phyloP scores from a whole-genome alignment of 768 basidiomycete genomes.

The Lactarius quietus region DNA sequence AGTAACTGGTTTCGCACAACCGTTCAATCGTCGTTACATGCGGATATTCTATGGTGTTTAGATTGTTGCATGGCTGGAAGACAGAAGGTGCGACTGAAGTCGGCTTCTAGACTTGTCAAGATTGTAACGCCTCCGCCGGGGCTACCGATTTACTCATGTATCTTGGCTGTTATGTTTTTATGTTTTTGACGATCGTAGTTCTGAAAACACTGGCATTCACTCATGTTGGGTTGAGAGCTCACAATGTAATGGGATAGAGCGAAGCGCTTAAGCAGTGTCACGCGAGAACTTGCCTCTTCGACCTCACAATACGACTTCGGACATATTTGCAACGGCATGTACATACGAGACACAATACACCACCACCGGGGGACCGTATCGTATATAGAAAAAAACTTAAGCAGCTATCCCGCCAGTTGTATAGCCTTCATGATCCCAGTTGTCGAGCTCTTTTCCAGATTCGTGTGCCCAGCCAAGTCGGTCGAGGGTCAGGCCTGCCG shows the following conservation, averaged over 20 bases:
- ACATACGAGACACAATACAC: background rate
- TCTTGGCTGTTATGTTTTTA: no score
- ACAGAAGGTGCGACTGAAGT: constrained; percentile 50
- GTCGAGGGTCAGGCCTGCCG: constrained; percentile 49
- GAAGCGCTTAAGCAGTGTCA: no score
- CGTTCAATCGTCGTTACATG: background rate
- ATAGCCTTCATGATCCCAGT: constrained; percentile 13
- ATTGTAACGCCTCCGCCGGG: no score
- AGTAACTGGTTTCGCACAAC: background rate
- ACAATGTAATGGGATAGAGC: no score
- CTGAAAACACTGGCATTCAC: no score
- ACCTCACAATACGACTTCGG: background rate
- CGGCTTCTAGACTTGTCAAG: constrained; percentile 81
- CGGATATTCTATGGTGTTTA: constrained; percentile 28
- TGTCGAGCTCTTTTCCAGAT: constrained; percentile 7
- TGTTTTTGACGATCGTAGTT: no score
- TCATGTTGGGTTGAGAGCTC: no score
- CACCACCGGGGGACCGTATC: background rate
- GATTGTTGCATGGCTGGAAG: constrained; percentile 51
- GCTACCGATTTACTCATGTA: no score
- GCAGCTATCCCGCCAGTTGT: background rate
- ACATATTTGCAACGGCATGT: background rate
- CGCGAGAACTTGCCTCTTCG: background rate
- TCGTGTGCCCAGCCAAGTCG: constrained; percentile 25
- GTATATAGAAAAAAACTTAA: background rate